phyloP scores from a whole-genome alignment of 2,329 filamentous ascomycete genomes.

The Hypoxylon sp. region DNA sequence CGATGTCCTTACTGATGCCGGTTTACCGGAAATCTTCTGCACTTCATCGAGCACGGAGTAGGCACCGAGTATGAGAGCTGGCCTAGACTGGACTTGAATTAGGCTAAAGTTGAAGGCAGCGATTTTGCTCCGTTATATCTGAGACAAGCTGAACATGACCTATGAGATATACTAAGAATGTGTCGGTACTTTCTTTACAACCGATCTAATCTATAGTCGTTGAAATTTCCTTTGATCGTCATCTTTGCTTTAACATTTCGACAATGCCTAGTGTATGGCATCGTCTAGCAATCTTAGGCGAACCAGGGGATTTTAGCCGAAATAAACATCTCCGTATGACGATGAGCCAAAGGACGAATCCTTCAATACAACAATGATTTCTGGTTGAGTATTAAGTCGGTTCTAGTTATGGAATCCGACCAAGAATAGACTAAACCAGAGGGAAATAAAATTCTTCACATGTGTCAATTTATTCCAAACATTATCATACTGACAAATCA shows the following conservation, averaged over 20 bases:
- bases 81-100: not conserved
- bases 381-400: not conserved
- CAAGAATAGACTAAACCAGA: not conserved
- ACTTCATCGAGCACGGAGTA: not conserved
- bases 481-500: not conserved
- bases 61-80: not conserved
- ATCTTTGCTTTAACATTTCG: not conserved
- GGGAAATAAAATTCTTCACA: not conserved
- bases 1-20: not conserved
- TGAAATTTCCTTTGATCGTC: not conserved
- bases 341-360: not conserved
- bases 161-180: not conserved
- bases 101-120: constrained; percentile 6
- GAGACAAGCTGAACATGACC: not conserved
- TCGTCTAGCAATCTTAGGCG: not conserved
- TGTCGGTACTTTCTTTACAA: constrained; percentile 7
- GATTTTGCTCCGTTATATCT: constrained; percentile 1
- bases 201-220: constrained; percentile 2
- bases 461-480: not conserved
- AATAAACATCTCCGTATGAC: not conserved
- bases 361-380: not conserved
- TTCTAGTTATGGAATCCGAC: not conserved
- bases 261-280: not conserved
- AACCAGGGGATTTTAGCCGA: not conserved
- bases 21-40: not conserved